A percentile compares a stretch with the other conserved stretches of the same genome.
Conservation (phyloP, 768 basidiomycete species). For the Naganishia onofrii region DNA sequence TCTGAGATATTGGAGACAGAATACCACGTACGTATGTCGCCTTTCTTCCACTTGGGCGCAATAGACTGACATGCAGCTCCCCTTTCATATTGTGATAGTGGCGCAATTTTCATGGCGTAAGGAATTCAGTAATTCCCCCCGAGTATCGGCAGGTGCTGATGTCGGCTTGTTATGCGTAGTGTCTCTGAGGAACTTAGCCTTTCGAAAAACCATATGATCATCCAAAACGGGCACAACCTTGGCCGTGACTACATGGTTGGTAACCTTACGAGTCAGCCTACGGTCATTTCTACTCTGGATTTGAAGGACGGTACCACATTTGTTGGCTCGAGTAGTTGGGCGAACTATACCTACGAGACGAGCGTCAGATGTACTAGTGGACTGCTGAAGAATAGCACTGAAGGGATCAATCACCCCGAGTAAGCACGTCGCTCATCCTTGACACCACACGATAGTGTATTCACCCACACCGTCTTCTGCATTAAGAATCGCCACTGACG, state of each 20-base stretch:
- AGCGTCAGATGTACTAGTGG: conserved; percentile 69
- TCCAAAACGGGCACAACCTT: conserved; percentile 75
- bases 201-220: conserved; percentile 66
- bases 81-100: background rate
- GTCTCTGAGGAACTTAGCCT: conserved; percentile 41
- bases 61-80: background rate
- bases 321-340: conserved; percentile 64
- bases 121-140: background rate
- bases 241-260: conserved; percentile 81
- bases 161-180: conserved; percentile 3
- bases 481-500: conserved; percentile 37
- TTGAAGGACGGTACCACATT: conserved; percentile 65
- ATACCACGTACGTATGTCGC: conserved; percentile 53
- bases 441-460: background rate
- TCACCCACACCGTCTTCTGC: background rate
- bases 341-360: conserved; percentile 71
- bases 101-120: conserved; percentile 47
- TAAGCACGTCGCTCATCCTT: background rate
- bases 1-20: conserved; percentile 82
- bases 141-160: background rate
- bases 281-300: conserved; percentile 25
- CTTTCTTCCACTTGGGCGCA: background rate
- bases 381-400: conserved; percentile 66
- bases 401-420: conserved; percentile 52
- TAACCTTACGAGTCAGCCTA: conserved; percentile 64